phyloP scores from a whole-genome alignment of 2,329 filamentous ascomycete genomes.

The Colletotrichum gloeosporioides region DNA sequence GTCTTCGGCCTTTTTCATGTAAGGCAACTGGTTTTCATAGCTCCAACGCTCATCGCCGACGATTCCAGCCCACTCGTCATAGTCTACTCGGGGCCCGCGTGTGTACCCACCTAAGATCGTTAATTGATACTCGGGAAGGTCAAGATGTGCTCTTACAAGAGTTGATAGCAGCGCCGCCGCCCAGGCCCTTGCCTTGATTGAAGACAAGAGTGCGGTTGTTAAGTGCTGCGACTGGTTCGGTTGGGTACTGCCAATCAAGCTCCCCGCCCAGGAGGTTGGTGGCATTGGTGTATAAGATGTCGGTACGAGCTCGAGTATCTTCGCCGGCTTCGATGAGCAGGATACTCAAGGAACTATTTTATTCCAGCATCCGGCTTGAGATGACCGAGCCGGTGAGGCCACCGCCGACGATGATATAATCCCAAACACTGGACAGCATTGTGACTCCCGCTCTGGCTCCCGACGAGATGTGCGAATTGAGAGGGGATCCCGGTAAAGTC shows the following conservation, averaged over 20 bases:
- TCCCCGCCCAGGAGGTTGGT: constrained; percentile 22
- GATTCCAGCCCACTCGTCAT: constrained; percentile 44
- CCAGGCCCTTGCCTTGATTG: constrained; percentile 10
- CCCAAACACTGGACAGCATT: constrained; percentile 15
- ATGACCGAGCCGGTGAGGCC: constrained; percentile 41
- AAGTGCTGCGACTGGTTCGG: constrained; percentile 25
- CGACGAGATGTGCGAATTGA: background rate
- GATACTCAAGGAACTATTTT: constrained; percentile 32
- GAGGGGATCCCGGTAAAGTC: background rate
- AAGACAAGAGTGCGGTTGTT: background rate
- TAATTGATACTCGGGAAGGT: background rate
- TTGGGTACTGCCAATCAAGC: constrained; percentile 40
- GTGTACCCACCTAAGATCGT: constrained; percentile 39
- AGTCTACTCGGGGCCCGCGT: constrained; percentile 48
- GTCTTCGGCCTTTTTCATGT: constrained; percentile 14
- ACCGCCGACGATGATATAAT: constrained; percentile 43
- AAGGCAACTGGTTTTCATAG: constrained; percentile 38
- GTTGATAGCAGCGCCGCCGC: constrained; percentile 11
- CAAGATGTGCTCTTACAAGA: background rate
- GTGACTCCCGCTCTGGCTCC: background rate
- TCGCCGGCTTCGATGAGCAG: constrained; percentile 41
- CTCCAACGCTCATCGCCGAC: constrained; percentile 40
- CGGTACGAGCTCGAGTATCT: constrained; percentile 24
- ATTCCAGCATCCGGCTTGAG: constrained; percentile 34
- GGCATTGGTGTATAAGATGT: constrained; percentile 7